Evolutionary conservation across 163 green algal species (phyloP).

Genomic region (Volvox carteri): DNA sequence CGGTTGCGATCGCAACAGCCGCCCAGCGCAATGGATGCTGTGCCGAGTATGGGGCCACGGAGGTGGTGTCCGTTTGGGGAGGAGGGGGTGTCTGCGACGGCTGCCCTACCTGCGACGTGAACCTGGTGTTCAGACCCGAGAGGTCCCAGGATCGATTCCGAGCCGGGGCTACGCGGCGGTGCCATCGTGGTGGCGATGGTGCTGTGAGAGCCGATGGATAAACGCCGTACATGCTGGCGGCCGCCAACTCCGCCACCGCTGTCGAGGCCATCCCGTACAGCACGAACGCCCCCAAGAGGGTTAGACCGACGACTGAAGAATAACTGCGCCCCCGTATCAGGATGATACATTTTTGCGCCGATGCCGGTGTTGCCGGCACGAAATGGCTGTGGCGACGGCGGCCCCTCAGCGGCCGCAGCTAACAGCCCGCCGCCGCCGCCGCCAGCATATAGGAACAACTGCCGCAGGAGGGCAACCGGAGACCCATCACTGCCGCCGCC

Average conservation of each 20-base stretch:
- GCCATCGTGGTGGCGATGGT: too few species aligned
- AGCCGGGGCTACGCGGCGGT: neutral
- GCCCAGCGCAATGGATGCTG: neutral
- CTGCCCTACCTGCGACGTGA: too few species aligned
- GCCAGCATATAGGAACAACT: neutral
- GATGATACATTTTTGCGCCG: too few species aligned
- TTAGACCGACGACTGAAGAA: neutral
- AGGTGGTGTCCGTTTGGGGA: neutral
- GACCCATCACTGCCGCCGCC: too few species aligned
- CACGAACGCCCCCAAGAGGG: neutral
- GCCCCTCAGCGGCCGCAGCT: too few species aligned
- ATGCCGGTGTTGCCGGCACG: neutral
- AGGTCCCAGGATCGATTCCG: neutral
- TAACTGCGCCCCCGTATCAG: too few species aligned
- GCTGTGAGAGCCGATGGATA: neutral
- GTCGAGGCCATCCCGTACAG: neutral
- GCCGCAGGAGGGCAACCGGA: too few species aligned
- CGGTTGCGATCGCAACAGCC: neutral
- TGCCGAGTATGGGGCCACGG: neutral
- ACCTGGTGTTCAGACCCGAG: too few species aligned
- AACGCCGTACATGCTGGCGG: neutral
- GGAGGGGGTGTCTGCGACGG: neutral
- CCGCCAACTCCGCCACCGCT: neutral
- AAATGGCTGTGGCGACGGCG: neutral
- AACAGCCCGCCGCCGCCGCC: neutral